phyloP scores from a whole-genome alignment of 2,329 filamentous ascomycete species.

The Clonostachys rosea region DNA sequence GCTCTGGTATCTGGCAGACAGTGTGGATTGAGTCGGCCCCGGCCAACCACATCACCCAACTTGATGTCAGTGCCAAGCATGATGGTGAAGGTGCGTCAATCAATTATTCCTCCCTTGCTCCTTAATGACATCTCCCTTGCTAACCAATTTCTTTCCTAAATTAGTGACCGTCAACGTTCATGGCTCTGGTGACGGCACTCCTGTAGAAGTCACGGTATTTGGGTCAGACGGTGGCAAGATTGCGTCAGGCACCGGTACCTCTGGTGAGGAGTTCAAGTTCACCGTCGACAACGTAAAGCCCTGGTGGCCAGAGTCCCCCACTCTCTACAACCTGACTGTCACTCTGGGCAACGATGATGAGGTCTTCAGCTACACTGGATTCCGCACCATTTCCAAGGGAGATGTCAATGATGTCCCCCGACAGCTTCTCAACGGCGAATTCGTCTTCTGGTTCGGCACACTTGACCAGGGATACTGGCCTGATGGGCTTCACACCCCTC shows the following conservation, averaged over 20 bases:
- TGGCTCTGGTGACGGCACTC: constrained; percentile 25
- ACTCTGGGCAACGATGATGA: constrained; percentile 39
- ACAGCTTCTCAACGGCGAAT: constrained; percentile 64
- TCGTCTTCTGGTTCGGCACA: constrained; percentile 63
- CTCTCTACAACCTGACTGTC: constrained; percentile 60
- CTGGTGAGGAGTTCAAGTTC: constrained; percentile 50
- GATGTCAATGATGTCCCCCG: constrained; percentile 53
- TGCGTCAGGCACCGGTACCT: constrained; percentile 32
- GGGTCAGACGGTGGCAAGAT: constrained; percentile 31
- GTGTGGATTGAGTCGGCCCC: constrained; percentile 68
- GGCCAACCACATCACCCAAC: constrained; percentile 46
- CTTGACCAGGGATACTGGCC: constrained; percentile 71
- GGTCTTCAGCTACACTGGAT: constrained; percentile 63
- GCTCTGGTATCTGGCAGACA: constrained; percentile 70
- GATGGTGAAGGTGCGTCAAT: constrained; percentile 39
- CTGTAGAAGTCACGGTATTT: constrained; percentile 27
- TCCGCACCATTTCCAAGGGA: constrained; percentile 57
- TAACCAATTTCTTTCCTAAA: neutral
- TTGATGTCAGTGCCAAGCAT: constrained; percentile 56
- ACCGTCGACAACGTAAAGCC: constrained; percentile 46
- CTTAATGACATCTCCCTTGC: neutral
- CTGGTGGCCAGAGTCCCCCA: constrained; percentile 62
- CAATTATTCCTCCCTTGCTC: neutral
- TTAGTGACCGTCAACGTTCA: constrained; percentile 52
- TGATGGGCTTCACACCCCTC: constrained; percentile 62